Evolutionary conservation across 1,284 basidiomycete species (phyloP).

Genomic region (Cronartium quercuum): DNA sequence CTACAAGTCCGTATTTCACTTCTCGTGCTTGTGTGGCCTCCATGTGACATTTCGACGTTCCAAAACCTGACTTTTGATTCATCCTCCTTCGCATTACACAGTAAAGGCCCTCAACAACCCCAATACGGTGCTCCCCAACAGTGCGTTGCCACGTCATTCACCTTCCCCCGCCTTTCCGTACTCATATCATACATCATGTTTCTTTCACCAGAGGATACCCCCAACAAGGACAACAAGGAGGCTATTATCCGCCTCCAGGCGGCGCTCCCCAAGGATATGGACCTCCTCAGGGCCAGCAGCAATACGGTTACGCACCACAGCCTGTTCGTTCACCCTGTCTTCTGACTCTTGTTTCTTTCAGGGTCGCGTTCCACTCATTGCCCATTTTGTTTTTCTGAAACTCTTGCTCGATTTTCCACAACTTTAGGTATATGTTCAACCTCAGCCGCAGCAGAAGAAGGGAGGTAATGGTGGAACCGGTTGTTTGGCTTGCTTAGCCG

Average conservation of each 20-base stretch:
- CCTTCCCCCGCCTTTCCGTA: neutral
- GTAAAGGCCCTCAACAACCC: constrained; percentile 31
- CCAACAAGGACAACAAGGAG: constrained; percentile 13
- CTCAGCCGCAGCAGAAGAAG: constrained; percentile 26
- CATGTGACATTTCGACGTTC: too few species aligned
- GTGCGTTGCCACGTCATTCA: too few species aligned
- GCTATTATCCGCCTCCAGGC: constrained; percentile 36
- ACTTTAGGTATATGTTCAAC: constrained; percentile 32
- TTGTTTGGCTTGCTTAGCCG: constrained; percentile 40
- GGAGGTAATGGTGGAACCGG: constrained; percentile 32
- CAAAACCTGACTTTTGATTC: neutral
- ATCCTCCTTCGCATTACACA: neutral
- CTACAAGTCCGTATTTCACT: constrained; percentile 22
- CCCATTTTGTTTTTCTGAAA: neutral
- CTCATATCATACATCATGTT: too few species aligned
- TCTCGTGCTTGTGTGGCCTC: neutral
- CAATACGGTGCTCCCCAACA: constrained; percentile 6
- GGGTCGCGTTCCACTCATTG: neutral
- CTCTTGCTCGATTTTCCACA: neutral
- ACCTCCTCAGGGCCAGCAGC: neutral
- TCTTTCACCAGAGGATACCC: neutral
- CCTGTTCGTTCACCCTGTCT: neutral
- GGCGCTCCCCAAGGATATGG: constrained; percentile 20
- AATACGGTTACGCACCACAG: constrained; percentile 11
- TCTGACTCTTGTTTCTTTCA: neutral